A percentile compares a stretch with the other conserved stretches of the same genome.
Evolutionary conservation across 495 filamentous ascomycete species (phyloP).

Genomic region (Aspergillus homomorphus): DNA sequence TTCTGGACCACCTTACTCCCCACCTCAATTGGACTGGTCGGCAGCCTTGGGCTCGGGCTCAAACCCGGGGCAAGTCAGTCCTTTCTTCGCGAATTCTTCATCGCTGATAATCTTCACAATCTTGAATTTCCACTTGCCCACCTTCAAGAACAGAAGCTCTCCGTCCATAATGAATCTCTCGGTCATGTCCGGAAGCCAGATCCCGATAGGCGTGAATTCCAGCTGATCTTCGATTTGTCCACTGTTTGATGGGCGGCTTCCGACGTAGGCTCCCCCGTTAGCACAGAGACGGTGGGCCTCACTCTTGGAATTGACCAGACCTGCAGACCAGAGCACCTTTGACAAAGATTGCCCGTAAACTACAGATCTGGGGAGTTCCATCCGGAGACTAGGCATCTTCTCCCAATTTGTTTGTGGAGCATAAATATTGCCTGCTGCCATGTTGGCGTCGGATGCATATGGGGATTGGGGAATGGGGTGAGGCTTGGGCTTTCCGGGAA

Average conservation of each 20-base stretch:
- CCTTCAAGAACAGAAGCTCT: slow-evolving; percentile 63
- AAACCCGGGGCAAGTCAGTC: slow-evolving; percentile 45
- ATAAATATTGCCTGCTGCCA: slow-evolving; percentile 39
- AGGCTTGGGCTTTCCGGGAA: slow-evolving; percentile 27
- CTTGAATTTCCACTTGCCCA: slow-evolving; percentile 78
- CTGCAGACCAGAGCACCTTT: slow-evolving; percentile 63
- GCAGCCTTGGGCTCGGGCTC: slow-evolving; percentile 17
- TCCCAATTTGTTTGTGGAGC: slow-evolving; percentile 45
- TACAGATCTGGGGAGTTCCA: slow-evolving; percentile 65
- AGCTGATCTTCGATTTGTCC: slow-evolving; percentile 56
- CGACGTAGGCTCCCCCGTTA: slow-evolving; percentile 63
- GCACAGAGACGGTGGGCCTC: slow-evolving; percentile 65
- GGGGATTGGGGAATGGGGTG: slow-evolving; percentile 22
- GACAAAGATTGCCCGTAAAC: slow-evolving; percentile 59
- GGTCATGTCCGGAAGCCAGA: slow-evolving; percentile 56
- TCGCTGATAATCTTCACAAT: slow-evolving; percentile 70
- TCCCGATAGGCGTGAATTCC: slow-evolving; percentile 59
- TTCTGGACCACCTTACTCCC: neutral
- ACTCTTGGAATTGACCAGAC: slow-evolving; percentile 59
- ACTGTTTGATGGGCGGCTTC: slow-evolving; percentile 52
- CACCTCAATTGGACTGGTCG: neutral
- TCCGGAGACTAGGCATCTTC: slow-evolving; percentile 48
- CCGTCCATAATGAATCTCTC: slow-evolving; percentile 61
- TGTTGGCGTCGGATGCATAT: slow-evolving; percentile 27
- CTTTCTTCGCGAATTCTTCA: slow-evolving; percentile 55